phyloP scores from a whole-genome alignment of 2,329 filamentous ascomycete genomes.

The Cladophialophora carrionii region DNA sequence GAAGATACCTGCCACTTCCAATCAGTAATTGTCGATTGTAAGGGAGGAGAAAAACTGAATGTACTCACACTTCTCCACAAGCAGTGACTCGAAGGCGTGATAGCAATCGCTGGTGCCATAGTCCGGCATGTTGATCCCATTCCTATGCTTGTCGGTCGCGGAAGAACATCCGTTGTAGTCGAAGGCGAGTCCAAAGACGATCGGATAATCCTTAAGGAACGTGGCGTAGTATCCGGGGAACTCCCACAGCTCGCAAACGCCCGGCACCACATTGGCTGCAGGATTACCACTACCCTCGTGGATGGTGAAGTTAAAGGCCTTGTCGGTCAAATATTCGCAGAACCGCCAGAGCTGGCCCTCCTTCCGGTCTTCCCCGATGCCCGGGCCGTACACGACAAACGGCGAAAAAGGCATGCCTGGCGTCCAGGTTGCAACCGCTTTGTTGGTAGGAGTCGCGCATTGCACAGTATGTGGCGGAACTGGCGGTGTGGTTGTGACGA shows the following conservation, averaged over 20 bases:
- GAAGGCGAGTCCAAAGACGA: neutral
- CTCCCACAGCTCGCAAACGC: neutral
- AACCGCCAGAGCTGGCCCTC: neutral
- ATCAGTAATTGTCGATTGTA: neutral
- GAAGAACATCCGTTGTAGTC: constrained; percentile 4
- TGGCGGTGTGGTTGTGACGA: neutral
- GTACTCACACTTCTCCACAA: constrained; percentile 14
- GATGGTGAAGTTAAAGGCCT: neutral
- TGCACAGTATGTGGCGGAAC: neutral
- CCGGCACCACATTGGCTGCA: neutral
- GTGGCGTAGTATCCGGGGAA: neutral
- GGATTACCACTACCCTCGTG: neutral
- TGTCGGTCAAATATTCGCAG: neutral
- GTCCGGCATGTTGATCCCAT: constrained; percentile 11
- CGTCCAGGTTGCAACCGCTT: neutral
- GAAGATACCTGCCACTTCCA: neutral
- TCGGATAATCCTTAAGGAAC: neutral
- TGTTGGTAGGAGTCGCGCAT: neutral
- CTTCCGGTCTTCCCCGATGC: neutral
- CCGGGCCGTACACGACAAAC: neutral
- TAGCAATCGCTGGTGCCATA: constrained; percentile 11
- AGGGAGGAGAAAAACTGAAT: neutral
- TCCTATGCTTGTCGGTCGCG: neutral
- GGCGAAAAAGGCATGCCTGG: neutral
- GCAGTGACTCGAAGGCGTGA: neutral